Evolutionary conservation across 208 protist genomes (phyloP), one percentile per base, ranked within the genome.

Genomic region (Trypanosomatidae sp.): DNA sequence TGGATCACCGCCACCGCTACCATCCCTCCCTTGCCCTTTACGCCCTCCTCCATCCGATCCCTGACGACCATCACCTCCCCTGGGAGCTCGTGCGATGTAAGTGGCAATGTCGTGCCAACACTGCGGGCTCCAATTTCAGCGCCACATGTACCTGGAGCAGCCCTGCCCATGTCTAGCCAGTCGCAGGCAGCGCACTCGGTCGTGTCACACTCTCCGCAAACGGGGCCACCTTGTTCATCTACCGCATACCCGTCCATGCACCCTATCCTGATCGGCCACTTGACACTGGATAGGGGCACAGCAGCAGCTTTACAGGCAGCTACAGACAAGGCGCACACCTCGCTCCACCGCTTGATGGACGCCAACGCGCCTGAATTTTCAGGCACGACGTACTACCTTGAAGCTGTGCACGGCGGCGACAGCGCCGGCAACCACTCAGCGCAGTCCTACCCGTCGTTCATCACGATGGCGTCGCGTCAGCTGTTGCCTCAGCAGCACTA

Each of bases 181-280:
- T 7, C 39, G n/a, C 62, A 30, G 62, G 17, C 13, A 25, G n/a
- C 36, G 12, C 43, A 36, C 28, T 67, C 41, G 33, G 25, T 58
- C 5, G 33, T 52, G 43, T 55, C 53, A 44, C 64, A 62, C n/a
- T 39, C 46, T 47, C 7, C 68, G 39, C 8, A 25, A 52, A 49
- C 13, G 0, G 46, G 60, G 3, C 19, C 25, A 28, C 25, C 65
- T 8, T 12, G 28, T 28, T 56, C 47, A 33, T 22, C 33, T 25
- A 25, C 43, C 19, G 44, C 36, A 1, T 46, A 22, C 13, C 72
- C 65, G 6, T 41, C n/a, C 8, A 13, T 50, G 28, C 66, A 77
- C n/a, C 5, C 73, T 1, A 49, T 77, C 28, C 22, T 71, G n/a
- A 59, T 77, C 7, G 46, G 56, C 22, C 65, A 66, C 50, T 43